These are phyloP conservation scores for Dictyophora rubrovolvata DNA, from an alignment of 768 basidiomycete species.

Conservation along the genomic window DNA sequence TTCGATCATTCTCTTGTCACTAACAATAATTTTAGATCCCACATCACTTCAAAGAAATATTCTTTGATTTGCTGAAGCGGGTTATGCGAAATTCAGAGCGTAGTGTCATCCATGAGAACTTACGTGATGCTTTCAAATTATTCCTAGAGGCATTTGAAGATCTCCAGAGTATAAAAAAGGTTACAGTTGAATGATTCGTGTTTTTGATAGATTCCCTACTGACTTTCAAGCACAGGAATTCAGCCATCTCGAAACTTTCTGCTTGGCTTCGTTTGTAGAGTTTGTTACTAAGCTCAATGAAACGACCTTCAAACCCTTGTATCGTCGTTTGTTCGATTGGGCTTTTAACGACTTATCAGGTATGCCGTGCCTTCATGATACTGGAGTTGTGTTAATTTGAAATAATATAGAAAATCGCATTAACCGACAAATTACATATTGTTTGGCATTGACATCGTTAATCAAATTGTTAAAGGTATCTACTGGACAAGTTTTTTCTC, in stretches of 20 bases:
- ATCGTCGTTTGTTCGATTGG: conserved; percentile 92
- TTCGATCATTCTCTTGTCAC: background rate
- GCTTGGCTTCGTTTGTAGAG: conserved; percentile 63
- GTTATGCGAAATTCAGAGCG: conserved; percentile 56
- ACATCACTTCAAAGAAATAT: conserved; percentile 26
- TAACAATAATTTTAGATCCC: background rate
- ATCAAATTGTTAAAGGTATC: conserved; percentile 83
- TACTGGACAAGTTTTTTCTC: background rate
- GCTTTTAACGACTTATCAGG: conserved; percentile 56
- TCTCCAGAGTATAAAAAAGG: conserved; percentile 19
- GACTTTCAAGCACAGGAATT: conserved; percentile 30
- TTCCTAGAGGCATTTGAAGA: conserved; percentile 74
- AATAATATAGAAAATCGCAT: conserved; percentile 18
- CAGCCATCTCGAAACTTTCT: conserved; percentile 16
- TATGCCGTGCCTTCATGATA: conserved; percentile 23
- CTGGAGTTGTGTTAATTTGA: conserved; percentile 17
- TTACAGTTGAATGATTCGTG: background rate
- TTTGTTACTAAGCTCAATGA: conserved; percentile 91
- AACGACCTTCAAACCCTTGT: conserved; percentile 79
- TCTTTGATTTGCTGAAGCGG: conserved; percentile 61
- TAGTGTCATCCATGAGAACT: conserved; percentile 50
- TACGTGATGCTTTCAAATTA: conserved; percentile 61
- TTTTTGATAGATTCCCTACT: background rate
- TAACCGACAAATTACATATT: conserved; percentile 54
- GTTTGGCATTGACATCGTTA: conserved; percentile 59